A percentile compares a stretch with the other conserved stretches of the same genome.
Conservation (phyloP, 2,329 filamentous ascomycete genomes). For the Purpureocillium takamizusanense region DNA sequence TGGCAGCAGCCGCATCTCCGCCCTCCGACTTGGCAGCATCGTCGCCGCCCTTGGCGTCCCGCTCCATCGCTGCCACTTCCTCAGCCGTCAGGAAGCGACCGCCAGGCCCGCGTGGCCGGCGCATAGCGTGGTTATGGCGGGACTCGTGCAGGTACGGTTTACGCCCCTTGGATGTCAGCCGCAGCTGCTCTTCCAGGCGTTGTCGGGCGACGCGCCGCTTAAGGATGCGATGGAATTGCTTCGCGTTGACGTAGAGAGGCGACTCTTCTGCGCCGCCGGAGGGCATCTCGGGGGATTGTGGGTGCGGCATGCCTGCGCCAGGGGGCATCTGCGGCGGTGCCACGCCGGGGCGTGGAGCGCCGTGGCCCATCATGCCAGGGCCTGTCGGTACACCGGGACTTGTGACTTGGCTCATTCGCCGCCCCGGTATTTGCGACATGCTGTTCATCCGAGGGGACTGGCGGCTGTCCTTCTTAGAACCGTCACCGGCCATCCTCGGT, state of each 20-base stretch:
- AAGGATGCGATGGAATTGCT: conserved; percentile 95
- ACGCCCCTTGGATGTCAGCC: conserved; percentile 86
- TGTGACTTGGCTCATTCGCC: conserved; percentile 68
- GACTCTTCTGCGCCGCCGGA: conserved; percentile 73
- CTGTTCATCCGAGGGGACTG: conserved; percentile 69
- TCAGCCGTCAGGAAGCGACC: conserved; percentile 94
- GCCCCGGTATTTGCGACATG: conserved; percentile 48
- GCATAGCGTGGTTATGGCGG: conserved; percentile 96
- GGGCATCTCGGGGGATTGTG: conserved; percentile 73
- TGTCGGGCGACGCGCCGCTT: conserved; percentile 91
- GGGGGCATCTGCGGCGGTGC: conserved; percentile 51
- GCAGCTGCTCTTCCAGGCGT: conserved; percentile 83
- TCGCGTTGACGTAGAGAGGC: conserved; percentile 94
- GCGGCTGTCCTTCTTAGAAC: conserved; percentile 62
- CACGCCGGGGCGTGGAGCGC: conserved; percentile 38
- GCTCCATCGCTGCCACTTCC: conserved; percentile 85
- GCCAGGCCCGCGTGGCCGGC: conserved; percentile 83
- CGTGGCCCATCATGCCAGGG: conserved; percentile 68
- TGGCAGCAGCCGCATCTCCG: conserved; percentile 13
- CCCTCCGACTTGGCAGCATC: conserved; percentile 21
- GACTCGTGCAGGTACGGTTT: conserved; percentile 98
- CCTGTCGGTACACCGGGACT: conserved; percentile 67
- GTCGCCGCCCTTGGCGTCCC: conserved; percentile 38
- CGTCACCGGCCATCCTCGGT: conserved; percentile 66
- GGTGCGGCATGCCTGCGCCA: conserved; percentile 56